Evolutionary conservation across 169 alveolate species (phyloP).

Genomic region (Eimeria falciformis): DNA sequence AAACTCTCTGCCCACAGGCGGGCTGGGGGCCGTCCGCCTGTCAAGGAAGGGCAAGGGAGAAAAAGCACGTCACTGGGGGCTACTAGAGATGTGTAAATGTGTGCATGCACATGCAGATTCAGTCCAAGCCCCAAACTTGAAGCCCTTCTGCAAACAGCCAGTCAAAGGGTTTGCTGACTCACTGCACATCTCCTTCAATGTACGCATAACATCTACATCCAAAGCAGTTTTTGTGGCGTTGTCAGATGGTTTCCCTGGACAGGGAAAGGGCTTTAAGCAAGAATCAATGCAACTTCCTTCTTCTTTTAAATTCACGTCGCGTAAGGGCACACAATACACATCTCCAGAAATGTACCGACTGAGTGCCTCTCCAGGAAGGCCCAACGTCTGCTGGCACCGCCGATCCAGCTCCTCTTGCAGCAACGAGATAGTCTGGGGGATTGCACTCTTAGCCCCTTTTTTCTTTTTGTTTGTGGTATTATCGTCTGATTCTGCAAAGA

Average conservation of each 20-base stretch:
- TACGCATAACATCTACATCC: background rate
- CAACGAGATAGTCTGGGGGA: constrained; percentile 1
- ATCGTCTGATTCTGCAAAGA: background rate
- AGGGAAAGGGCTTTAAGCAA: background rate
- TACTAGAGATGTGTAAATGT: too few relatives aligned
- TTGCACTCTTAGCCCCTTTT: background rate
- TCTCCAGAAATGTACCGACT: background rate
- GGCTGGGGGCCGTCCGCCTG: too few relatives aligned
- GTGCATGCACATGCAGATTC: too few relatives aligned
- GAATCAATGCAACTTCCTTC: background rate
- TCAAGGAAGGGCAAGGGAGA: too few relatives aligned
- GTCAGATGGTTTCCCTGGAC: background rate
- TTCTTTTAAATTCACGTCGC: background rate
- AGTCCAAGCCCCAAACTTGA: too few relatives aligned
- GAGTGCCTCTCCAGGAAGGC: too few relatives aligned
- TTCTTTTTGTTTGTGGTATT: too few relatives aligned
- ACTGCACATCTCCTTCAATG: background rate
- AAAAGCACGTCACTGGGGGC: too few relatives aligned
- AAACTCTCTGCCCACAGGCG: too few relatives aligned
- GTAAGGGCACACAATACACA: background rate
- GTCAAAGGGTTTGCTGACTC: too few relatives aligned
- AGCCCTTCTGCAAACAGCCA: too few relatives aligned
- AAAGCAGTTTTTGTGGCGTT: background rate
- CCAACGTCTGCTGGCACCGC: background rate
- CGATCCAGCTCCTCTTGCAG: background rate